Evolutionary conservation across 116 monocot genomes (phyloP), one percentile per base, ranked within the genome.

Genomic region (Posidonia oceanica): DNA sequence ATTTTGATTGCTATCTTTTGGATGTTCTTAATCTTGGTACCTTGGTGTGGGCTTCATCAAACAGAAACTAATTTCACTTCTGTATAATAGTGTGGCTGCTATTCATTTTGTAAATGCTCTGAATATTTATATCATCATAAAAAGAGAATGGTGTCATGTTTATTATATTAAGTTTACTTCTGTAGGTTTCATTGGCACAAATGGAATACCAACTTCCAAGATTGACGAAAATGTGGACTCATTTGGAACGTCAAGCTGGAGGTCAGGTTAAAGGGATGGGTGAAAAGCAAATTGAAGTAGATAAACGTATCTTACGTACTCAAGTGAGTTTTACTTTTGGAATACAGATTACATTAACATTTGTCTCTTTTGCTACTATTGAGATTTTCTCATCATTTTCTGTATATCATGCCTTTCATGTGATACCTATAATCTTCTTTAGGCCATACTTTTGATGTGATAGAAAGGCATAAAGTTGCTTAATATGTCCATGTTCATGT

Each of bases 221-320:
- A 64, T 53, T 98, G 61, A 98, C 98, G 41, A 98, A 87, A 86
- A 90, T 98, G 98, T 98, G 93, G 98, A 81, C 81, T 71, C 98
- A 98, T 63, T 80, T 98, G 74, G 98, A 98, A 79, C 98, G 98
- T 60, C 98, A 98, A 76, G 79, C 98, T 56, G 98, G 98, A 69
- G 98, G 98, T 20, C 75, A 87, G 80, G 98, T 98, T 54, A 98
- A 98, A 72, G 98, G 98, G 42, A 98, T 98, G 98, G 98, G 98
- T 78, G 98, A 98, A 76, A 98, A 98, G 79, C 98, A 98, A 83
- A 98, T 93, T 81, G 98, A 98, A 93, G 90, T 98, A 56, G 98
- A 93, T 69, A 93, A 98, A 77, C 93, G 98, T 83, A 98, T 98
- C 52, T 73, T 98, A 63, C 85, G 98, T 6, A 98, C 98, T 74